Base-by-base conservation (phyloP, 2,329 filamentous ascomycete genomes). In the Epichloe glyceriae region DNA sequence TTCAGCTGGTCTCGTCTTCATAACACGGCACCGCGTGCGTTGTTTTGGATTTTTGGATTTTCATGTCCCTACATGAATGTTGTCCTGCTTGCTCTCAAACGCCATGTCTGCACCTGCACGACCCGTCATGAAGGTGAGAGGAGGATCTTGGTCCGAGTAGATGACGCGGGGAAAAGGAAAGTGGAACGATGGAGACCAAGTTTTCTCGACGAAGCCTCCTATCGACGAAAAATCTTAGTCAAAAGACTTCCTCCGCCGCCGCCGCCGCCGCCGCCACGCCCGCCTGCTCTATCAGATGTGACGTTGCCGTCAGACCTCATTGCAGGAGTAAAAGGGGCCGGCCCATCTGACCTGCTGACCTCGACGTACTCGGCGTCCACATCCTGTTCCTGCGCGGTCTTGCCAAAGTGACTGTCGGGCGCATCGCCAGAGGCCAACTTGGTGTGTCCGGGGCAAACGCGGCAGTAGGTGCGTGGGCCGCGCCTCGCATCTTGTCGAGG, bases 401-500 rank as follows among this genome's bases (percentile, higher is more conserved):
- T 57, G 49, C 65, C 63, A 46, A 61, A 58, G 50, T 61, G 64
- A 12, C 57, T 52, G 3, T 65, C 64, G 14, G 37, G 17, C 19
- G 46, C 33, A 11, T 45, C 43, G 5, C 41, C 46, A 2, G 57
- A 58, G 8, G 56, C 58, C 7, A 64, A 45, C 54, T 69, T 70
- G 46, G 61, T 60, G 47, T 65, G 57, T 0, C 61, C 57, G 19
- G 58, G 41, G 59, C 59, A 47, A 62, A 58, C 3, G 58, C 51
- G 20, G 50, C 45, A 15, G 56, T 44, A 33, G 57, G 53, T 37
- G 54, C 38, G 33, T 56, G 43, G 17, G 59, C 56, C 11, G 55
- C 49, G 46, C 56, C 63, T 44, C 70, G 67, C 57, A 75, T 69
- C 58, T 72, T 71, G n/a, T 62, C 63, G 20, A 74, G 61, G 7